A percentile compares a stretch with the other conserved stretches of the same genome.
phyloP scores from a whole-genome alignment of 805 yeast genomes.

The Ogataea sp. region DNA sequence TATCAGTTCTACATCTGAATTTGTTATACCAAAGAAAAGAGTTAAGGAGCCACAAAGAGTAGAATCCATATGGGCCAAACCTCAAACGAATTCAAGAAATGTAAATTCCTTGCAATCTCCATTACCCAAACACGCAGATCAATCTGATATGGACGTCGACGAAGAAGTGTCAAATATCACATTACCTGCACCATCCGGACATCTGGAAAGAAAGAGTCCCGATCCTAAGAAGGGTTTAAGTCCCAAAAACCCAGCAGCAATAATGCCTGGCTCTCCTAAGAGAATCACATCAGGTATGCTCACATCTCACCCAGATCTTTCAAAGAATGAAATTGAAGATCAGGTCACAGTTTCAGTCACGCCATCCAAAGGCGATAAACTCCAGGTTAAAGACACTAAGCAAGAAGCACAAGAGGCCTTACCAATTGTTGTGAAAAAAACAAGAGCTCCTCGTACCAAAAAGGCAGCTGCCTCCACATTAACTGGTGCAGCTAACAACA shows the following conservation, averaged over 20 bases:
- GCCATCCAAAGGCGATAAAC: neutral
- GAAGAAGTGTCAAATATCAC: slow-evolving; percentile 6
- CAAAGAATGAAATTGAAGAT: slow-evolving; percentile 10
- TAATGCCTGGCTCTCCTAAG: slow-evolving; percentile 26
- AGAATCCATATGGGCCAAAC: neutral
- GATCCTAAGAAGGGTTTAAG: slow-evolving; percentile 18
- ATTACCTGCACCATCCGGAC: slow-evolving; percentile 12
- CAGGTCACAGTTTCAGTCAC: neutral
- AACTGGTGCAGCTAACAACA: no score
- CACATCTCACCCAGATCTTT: slow-evolving; percentile 25
- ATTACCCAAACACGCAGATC: neutral
- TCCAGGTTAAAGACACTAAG: slow-evolving; percentile 11
- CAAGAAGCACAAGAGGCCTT: slow-evolving; percentile 2
- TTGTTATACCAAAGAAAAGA: neutral
- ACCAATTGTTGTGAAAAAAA: no score
- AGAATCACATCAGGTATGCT: slow-evolving; percentile 32
- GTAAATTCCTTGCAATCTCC: no score
- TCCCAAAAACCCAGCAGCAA: slow-evolving; percentile 21
- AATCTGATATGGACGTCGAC: neutral
- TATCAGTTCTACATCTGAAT: neutral
- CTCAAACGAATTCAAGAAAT: no score
- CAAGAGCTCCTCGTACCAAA: no score
- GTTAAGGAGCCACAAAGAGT: neutral
- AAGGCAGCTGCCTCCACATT: no score
- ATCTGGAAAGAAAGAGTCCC: slow-evolving; percentile 7